These are phyloP conservation scores for Coelastrella sp. DNA, from an alignment of 139 green algal species.

Conservation along the genomic window DNA sequence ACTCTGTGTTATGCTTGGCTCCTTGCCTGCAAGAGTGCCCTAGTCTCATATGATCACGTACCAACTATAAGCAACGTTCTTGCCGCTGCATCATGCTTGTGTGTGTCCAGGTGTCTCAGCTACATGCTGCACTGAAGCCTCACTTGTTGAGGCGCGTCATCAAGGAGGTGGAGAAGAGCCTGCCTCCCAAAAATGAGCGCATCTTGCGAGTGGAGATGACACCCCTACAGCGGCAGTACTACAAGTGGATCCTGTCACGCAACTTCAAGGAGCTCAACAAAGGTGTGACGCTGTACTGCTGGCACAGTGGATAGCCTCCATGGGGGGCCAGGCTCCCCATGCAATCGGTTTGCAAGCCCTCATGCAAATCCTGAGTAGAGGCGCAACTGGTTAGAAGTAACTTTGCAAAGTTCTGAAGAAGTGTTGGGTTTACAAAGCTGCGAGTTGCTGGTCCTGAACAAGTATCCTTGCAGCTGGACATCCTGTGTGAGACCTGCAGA, in stretches of 20 bases:
- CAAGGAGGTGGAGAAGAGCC: slow-evolving; percentile 95
- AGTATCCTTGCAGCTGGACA: neutral
- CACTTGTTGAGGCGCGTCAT: slow-evolving; percentile 98
- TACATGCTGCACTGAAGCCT: slow-evolving; percentile 92
- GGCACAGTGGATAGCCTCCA: neutral
- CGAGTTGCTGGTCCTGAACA: neutral
- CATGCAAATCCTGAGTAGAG: no score
- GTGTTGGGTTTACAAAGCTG: no score
- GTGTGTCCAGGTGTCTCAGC: slow-evolving; percentile 72
- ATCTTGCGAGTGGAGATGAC: slow-evolving; percentile 99
- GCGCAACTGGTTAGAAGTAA: no score
- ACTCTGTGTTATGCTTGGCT: no score
- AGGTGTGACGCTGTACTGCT: slow-evolving; percentile 53
- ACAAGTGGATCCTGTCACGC: slow-evolving; percentile 96
- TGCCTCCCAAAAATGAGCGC: slow-evolving; percentile 99
- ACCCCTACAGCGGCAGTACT: slow-evolving; percentile 92
- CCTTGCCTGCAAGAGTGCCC: no score
- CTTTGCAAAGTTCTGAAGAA: no score
- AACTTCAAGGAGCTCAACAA: slow-evolving; percentile 98
- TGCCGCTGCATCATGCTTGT: neutral
- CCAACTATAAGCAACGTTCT: no score
- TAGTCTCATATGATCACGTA: neutral
- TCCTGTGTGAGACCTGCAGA: neutral
- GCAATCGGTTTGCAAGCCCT: no score
- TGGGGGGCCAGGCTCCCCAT: no score